A percentile compares a stretch with the other conserved stretches of the same genome.
Conservation (phyloP, 768 basidiomycete genomes). For the Floccularia luteovirens region DNA sequence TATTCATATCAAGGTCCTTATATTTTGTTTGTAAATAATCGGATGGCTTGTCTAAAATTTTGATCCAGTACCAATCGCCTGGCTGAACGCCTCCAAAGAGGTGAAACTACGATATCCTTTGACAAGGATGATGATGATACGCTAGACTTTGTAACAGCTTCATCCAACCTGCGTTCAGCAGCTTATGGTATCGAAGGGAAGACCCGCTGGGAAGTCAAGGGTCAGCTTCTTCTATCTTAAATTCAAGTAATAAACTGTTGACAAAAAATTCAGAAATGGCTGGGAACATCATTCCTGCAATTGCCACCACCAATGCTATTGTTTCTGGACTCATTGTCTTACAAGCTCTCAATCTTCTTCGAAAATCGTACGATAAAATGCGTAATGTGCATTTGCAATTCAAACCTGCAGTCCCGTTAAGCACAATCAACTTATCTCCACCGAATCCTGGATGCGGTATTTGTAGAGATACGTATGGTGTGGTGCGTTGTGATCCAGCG, state of each 20-base stretch:
- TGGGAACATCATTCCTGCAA: conserved; percentile 98
- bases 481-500: conserved; percentile 65
- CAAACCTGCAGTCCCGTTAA: conserved; percentile 73
- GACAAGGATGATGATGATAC: conserved; percentile 99
- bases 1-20: conserved; percentile 79
- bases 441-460: conserved; percentile 80
- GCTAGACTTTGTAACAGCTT: conserved; percentile 92
- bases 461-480: conserved; percentile 79
- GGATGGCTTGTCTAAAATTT: background rate
- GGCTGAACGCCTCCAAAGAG: conserved; percentile 54
- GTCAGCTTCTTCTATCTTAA: conserved; percentile 28
- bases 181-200: conserved; percentile 87
- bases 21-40: background rate
- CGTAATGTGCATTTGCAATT: conserved; percentile 77
- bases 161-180: conserved; percentile 85
- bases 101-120: conserved; percentile 74
- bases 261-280: conserved; percentile 76
- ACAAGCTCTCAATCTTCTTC: conserved; percentile 82
- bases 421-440: conserved; percentile 50
- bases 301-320: conserved; percentile 98
- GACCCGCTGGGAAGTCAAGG: conserved; percentile 97
- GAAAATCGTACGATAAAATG: conserved; percentile 47
- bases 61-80: conserved; percentile 70
- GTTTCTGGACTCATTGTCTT: conserved; percentile 92
- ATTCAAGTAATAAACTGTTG: background rate